Evolutionary conservation across 2,329 filamentous ascomycete species (phyloP).

Genomic region (Claviceps maximensis): DNA sequence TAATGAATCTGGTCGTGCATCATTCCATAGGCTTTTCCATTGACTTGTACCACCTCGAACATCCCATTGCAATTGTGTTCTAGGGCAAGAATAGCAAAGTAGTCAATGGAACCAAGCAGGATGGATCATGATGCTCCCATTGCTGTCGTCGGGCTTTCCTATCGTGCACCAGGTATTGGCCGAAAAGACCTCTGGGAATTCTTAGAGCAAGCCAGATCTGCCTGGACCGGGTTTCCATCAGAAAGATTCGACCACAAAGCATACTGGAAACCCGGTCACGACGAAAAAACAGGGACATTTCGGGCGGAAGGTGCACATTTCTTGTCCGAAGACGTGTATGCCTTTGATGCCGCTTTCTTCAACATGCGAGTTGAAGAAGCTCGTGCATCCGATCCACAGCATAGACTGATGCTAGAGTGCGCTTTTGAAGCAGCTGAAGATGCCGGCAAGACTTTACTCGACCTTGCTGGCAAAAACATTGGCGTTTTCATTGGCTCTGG

Average conservation of each 20-base stretch:
- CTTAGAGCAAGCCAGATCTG: conserved; percentile 17
- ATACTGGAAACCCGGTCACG: conserved; percentile 18
- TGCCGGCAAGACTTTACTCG: conserved; percentile 30
- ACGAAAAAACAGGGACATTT: conserved; percentile 16
- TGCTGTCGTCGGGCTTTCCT: conserved; percentile 26
- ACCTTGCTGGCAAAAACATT: conserved; percentile 29
- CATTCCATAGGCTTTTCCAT: not conserved
- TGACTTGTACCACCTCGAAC: not conserved
- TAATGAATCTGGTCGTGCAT: not conserved
- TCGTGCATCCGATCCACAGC: conserved; percentile 31
- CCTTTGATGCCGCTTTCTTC: conserved; percentile 35
- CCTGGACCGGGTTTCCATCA: conserved; percentile 17
- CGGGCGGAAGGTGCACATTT: conserved; percentile 16
- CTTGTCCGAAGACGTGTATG: conserved; percentile 26
- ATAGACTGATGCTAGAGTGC: conserved; percentile 33
- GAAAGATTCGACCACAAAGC: conserved; percentile 15
- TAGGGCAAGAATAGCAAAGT: not conserved
- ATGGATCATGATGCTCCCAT: not conserved
- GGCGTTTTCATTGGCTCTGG: conserved; percentile 23
- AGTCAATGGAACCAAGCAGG: not conserved
- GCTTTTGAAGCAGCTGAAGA: conserved; percentile 35
- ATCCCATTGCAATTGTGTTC: not conserved
- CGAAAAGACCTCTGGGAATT: conserved; percentile 24
- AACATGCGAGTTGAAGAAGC: conserved; percentile 28
- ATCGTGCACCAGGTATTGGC: conserved; percentile 24